phyloP scores from a whole-genome alignment of 73 alveolate genomes.

The Paramecium primaurelia region DNA sequence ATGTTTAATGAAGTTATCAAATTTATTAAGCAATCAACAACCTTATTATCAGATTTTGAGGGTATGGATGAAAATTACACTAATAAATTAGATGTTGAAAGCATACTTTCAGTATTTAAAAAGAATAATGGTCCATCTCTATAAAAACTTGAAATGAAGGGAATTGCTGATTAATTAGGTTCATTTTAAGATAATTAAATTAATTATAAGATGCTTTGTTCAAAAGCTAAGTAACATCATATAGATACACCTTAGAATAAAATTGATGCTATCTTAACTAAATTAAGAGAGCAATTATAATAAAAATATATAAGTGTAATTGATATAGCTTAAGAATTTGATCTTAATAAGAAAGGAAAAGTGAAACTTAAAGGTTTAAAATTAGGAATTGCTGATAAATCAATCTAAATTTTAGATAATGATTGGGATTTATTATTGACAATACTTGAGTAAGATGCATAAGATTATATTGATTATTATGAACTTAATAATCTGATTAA shows the following conservation, averaged over 20 bases:
- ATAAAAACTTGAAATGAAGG: background rate
- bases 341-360: background rate
- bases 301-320: background rate
- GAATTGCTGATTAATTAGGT: background rate
- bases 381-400: background rate
- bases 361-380: background rate
- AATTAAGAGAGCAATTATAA: background rate
- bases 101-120: background rate
- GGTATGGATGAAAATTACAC: background rate
- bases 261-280: background rate
- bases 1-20: background rate
- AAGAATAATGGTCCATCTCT: background rate
- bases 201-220: background rate
- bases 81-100: background rate
- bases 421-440: conserved; percentile 32
- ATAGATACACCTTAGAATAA: background rate
- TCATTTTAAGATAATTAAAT: background rate
- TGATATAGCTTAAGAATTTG: background rate
- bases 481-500: background rate
- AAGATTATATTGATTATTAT: background rate
- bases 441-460: background rate
- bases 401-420: background rate
- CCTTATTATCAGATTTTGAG: background rate
- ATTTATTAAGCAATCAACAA: background rate
- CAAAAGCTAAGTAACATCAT: background rate